Conservation (phyloP, 495 filamentous ascomycete genomes). For the Cercophora samala region DNA sequence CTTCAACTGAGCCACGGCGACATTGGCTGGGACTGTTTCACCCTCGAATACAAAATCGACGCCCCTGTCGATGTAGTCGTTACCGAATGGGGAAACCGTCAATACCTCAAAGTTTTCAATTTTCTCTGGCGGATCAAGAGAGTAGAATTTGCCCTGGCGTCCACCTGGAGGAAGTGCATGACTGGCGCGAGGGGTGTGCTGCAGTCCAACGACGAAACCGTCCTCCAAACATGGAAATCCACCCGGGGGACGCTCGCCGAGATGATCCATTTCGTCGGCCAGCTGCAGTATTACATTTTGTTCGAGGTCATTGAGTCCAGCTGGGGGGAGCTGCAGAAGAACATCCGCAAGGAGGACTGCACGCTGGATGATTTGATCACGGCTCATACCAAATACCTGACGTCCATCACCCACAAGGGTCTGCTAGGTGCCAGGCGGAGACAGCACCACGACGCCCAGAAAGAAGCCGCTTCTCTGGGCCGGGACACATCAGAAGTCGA, state of each 20-base stretch:
- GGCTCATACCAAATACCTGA: conserved; percentile 87
- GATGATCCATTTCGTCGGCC: conserved; percentile 97
- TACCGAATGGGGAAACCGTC: conserved; percentile 86
- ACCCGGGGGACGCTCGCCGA: conserved; percentile 86
- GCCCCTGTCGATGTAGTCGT: conserved; percentile 97
- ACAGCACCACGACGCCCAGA: conserved; percentile 40
- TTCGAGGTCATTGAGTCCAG: conserved; percentile 96
- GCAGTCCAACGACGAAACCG: conserved; percentile 69
- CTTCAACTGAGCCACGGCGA: conserved; percentile 92
- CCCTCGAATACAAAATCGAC: conserved; percentile 97
- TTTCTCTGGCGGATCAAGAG: conserved; percentile 98
- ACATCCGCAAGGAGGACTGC: conserved; percentile 73
- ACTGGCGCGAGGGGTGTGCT: conserved; percentile 91
- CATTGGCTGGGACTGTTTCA: conserved; percentile 99
- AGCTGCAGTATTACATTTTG: conserved; percentile 97
- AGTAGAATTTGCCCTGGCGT: conserved; percentile 87
- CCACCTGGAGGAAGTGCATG: conserved; percentile 94
- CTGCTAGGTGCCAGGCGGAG: conserved; percentile 68
- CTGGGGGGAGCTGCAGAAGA: conserved; percentile 82
- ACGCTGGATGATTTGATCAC: conserved; percentile 94
- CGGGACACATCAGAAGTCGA: conserved; percentile 40
- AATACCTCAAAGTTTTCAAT: conserved; percentile 99
- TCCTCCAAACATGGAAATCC: conserved; percentile 82
- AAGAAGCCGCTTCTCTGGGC: conserved; percentile 28
- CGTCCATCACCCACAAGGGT: conserved; percentile 93